Percentiles rank a stretch among this genome's conserved stretches.
phyloP scores from a whole-genome alignment of 495 filamentous ascomycete genomes.

The Penicillium alfredii region DNA sequence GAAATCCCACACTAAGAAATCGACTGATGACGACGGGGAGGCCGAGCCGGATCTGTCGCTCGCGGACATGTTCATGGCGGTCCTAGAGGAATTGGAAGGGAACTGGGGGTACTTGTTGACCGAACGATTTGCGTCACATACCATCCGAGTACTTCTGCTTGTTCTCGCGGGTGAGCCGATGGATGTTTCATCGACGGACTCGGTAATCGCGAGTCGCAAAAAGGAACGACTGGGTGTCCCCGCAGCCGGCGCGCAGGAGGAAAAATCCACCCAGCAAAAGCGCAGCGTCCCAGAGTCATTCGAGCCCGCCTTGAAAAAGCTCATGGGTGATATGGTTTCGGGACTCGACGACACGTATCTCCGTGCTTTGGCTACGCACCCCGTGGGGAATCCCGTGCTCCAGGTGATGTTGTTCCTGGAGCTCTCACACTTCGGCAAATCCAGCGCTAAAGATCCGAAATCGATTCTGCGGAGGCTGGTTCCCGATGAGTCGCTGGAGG shows the following conservation, averaged over 20 bases:
- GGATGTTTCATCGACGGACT: conserved; percentile 54
- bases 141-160: conserved; percentile 74
- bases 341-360: conserved; percentile 67
- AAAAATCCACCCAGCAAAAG: conserved; percentile 24
- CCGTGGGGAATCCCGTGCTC: conserved; percentile 80
- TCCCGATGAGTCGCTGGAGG: conserved; percentile 56
- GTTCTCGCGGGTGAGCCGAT: conserved; percentile 80
- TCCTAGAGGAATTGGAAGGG: conserved; percentile 75
- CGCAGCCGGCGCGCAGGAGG: conserved; percentile 33
- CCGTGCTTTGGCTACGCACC: conserved; percentile 75
- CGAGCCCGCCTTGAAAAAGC: conserved; percentile 63
- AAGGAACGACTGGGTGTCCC: conserved; percentile 69
- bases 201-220: conserved; percentile 75
- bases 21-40: conserved; percentile 27
- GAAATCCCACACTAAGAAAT: conserved; percentile 38
- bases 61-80: conserved; percentile 77
- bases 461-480: conserved; percentile 58
- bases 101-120: conserved; percentile 80
- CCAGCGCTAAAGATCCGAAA: conserved; percentile 51
- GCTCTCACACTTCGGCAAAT: conserved; percentile 60
- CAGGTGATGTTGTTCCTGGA: conserved; percentile 85
- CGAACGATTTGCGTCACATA: conserved; percentile 86
- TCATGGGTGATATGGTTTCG: conserved; percentile 66
- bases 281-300: conserved; percentile 75
- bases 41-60: conserved; percentile 51